Evolutionary conservation across 2,329 filamentous ascomycete species (phyloP).

Genomic region (Leptographium flavum): DNA sequence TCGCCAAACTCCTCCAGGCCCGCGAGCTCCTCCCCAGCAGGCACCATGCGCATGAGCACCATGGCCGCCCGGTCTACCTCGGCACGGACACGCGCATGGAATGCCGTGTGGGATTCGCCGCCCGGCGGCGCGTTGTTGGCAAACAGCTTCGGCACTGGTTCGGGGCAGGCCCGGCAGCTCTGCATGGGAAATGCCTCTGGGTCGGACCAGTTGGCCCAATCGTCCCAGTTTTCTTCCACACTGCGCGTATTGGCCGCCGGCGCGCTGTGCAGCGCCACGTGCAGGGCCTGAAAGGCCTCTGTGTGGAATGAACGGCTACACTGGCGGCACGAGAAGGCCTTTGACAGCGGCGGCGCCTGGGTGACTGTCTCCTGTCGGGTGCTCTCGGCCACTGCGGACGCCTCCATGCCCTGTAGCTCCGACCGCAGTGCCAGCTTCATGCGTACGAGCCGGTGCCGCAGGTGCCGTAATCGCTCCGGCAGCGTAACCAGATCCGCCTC

Average conservation of each 20-base stretch:
- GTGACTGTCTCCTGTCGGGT: not conserved
- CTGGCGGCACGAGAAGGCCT: not conserved
- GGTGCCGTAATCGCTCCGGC: slow-evolving; percentile 19
- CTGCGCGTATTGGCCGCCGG: not conserved
- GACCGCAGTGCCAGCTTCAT: slow-evolving; percentile 52
- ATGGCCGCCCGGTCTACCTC: slow-evolving; percentile 1
- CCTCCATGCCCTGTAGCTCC: slow-evolving; percentile 58
- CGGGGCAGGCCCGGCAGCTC: slow-evolving; percentile 6
- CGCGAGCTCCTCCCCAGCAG: no score
- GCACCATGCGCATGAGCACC: not conserved
- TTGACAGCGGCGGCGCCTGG: not conserved
- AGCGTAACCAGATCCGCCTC: slow-evolving; percentile 32
- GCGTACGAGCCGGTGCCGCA: slow-evolving; percentile 15
- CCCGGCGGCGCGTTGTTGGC: slow-evolving; percentile 5
- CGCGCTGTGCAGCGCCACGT: slow-evolving; percentile 8
- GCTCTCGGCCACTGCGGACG: not conserved
- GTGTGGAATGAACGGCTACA: slow-evolving; percentile 8
- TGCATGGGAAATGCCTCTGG: not conserved
- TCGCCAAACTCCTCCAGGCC: no score
- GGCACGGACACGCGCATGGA: slow-evolving; percentile 8
- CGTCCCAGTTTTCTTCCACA: no score
- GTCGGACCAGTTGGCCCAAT: not conserved
- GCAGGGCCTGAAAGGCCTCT: slow-evolving; percentile 8
- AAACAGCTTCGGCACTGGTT: slow-evolving; percentile 7
- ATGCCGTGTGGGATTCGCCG: slow-evolving; percentile 8